phyloP scores from a whole-genome alignment of 495 filamentous ascomycete genomes.

The Podospora conica region DNA sequence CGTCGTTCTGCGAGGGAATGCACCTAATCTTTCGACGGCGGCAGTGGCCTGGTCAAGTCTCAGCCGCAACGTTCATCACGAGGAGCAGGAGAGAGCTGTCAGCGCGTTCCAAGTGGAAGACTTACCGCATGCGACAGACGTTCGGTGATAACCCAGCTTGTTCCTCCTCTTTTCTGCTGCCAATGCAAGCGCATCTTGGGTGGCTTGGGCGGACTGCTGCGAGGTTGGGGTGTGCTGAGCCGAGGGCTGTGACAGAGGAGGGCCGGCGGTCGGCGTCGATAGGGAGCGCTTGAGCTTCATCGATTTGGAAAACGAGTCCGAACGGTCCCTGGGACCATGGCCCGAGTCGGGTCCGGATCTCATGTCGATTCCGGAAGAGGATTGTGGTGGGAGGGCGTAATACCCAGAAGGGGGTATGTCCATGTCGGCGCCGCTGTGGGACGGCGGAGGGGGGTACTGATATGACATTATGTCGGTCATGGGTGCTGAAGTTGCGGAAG shows the following conservation, averaged over 20 bases:
- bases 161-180: slow-evolving; percentile 84
- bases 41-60: slow-evolving; percentile 59
- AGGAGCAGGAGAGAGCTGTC: not conserved
- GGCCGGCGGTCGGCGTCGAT: slow-evolving; percentile 62
- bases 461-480: slow-evolving; percentile 48
- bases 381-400: slow-evolving; percentile 34
- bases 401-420: slow-evolving; percentile 37
- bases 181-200: slow-evolving; percentile 37
- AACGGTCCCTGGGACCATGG: slow-evolving; percentile 29
- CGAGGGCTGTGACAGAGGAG: slow-evolving; percentile 34
- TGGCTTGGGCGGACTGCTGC: slow-evolving; percentile 16
- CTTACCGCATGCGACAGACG: slow-evolving; percentile 96
- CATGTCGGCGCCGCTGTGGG: slow-evolving; percentile 40
- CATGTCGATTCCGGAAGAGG: slow-evolving; percentile 35
- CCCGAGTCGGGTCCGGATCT: slow-evolving; percentile 32
- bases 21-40: slow-evolving; percentile 94
- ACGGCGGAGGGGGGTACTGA: slow-evolving; percentile 44
- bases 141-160: slow-evolving; percentile 95
- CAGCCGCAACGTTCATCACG: slow-evolving; percentile 3
- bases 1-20: slow-evolving; percentile 69
- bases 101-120: slow-evolving; percentile 21
- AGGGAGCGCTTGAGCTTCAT: slow-evolving; percentile 54
- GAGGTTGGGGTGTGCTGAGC: slow-evolving; percentile 22
- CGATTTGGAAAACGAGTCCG: slow-evolving; percentile 32
- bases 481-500: slow-evolving; percentile 30